phyloP scores from a whole-genome alignment of 2,329 filamentous ascomycete genomes.

The Colletotrichum sp. region DNA sequence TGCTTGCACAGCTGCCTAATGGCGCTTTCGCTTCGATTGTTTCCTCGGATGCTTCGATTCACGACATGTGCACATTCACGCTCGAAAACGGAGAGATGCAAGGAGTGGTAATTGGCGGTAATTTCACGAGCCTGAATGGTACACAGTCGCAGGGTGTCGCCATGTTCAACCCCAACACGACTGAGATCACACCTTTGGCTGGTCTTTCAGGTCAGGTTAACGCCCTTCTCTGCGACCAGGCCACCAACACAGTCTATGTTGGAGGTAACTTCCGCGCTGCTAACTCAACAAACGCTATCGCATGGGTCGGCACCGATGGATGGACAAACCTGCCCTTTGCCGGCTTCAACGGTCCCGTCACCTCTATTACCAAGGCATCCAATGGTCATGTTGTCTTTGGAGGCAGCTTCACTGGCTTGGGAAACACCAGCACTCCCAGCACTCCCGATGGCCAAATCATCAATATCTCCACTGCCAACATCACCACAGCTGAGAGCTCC shows the following conservation, averaged over 20 bases:
- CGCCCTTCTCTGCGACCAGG: constrained; percentile 80
- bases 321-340: constrained; percentile 88
- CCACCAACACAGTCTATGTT: constrained; percentile 82
- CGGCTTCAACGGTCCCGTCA: constrained; percentile 93
- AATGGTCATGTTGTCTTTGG: constrained; percentile 92
- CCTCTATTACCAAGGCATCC: constrained; percentile 79
- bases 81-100: constrained; percentile 68
- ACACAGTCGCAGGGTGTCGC: constrained; percentile 80
- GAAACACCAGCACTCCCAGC: constrained; percentile 75
- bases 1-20: constrained; percentile 84
- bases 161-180: constrained; percentile 77
- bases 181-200: constrained; percentile 73
- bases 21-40: constrained; percentile 79
- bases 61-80: constrained; percentile 84
- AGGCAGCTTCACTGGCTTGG: constrained; percentile 85
- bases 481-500: constrained; percentile 70
- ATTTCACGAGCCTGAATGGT: constrained; percentile 89
- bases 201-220: constrained; percentile 85
- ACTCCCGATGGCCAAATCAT: constrained; percentile 78
- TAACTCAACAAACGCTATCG: constrained; percentile 89
- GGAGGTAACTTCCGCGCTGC: constrained; percentile 83
- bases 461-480: constrained; percentile 80
- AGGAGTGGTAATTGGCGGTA: constrained; percentile 88
- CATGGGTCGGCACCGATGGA: constrained; percentile 71
- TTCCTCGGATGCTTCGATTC: constrained; percentile 82